phyloP scores from a whole-genome alignment of 2,329 filamentous ascomycete species.

The Fusarium coffeatum region DNA sequence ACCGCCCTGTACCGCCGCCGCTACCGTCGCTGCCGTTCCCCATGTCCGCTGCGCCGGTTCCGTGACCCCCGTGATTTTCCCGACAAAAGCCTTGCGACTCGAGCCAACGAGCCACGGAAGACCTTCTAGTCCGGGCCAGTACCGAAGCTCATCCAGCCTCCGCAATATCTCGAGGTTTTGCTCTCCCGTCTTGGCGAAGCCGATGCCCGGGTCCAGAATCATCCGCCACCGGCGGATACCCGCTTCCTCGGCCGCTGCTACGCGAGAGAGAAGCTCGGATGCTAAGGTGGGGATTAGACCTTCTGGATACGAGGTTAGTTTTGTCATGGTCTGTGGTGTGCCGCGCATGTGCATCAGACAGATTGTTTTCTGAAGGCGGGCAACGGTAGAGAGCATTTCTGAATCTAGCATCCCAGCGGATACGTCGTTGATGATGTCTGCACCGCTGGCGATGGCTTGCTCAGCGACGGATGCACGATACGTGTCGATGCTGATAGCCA shows the following conservation, averaged over 20 bases:
- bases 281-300: constrained; percentile 75
- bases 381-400: constrained; percentile 84
- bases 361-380: constrained; percentile 80
- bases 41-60: constrained; percentile 77
- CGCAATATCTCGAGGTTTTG: constrained; percentile 87
- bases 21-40: constrained; percentile 90
- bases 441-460: constrained; percentile 79
- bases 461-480: constrained; percentile 88
- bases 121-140: constrained; percentile 72
- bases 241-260: constrained; percentile 79
- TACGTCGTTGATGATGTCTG: constrained; percentile 95
- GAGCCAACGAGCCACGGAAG: constrained; percentile 91
- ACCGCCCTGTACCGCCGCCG: constrained; percentile 85
- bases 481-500: constrained; percentile 91
- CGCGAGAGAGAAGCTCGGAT: constrained; percentile 74
- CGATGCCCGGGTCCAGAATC: constrained; percentile 91
- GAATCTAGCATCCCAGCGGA: constrained; percentile 83
- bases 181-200: constrained; percentile 85
- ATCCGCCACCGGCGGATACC: constrained; percentile 94
- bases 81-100: constrained; percentile 91
- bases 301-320: constrained; percentile 73
- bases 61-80: constrained; percentile 79
- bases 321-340: constrained; percentile 83
- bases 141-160: constrained; percentile 71
- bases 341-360: constrained; percentile 95